These are phyloP conservation scores for Penicillium psychrofluorescens DNA, from an alignment of 495 filamentous ascomycete species.

Conservation along the genomic window DNA sequence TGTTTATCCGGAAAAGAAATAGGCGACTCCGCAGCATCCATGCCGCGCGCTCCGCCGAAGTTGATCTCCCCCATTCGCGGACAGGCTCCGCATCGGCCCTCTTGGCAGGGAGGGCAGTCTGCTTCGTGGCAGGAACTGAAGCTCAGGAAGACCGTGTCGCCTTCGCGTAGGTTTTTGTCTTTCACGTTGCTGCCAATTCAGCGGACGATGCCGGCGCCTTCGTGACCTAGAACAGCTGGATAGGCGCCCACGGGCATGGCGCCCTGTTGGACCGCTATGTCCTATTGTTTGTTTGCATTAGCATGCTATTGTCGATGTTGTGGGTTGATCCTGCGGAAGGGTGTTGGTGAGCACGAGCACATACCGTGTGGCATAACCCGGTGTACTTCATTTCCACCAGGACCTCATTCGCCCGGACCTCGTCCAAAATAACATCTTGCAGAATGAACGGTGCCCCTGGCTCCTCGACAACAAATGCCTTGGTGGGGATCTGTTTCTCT, in stretches of 20 bases:
- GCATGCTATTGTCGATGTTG: neutral
- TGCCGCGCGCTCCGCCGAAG: conserved; percentile 24
- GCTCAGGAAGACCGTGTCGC: conserved; percentile 41
- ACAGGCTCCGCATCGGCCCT: conserved; percentile 22
- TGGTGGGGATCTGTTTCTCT: conserved; percentile 12
- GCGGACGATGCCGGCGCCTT: conserved; percentile 44
- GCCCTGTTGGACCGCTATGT: conserved; percentile 29
- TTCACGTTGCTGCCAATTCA: conserved; percentile 35
- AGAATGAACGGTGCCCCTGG: conserved; percentile 18
- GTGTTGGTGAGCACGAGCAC: neutral
- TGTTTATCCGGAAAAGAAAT: conserved; percentile 18
- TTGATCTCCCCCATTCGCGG: conserved; percentile 26
- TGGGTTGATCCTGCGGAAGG: neutral
- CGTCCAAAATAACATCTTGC: conserved; percentile 22
- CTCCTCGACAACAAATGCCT: conserved; percentile 22
- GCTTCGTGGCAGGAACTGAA: conserved; percentile 29
- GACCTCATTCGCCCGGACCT: conserved; percentile 18
- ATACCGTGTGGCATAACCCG: conserved; percentile 27
- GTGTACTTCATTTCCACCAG: conserved; percentile 29
- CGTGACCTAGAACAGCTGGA: conserved; percentile 44
- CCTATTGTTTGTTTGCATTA: conserved; percentile 2
- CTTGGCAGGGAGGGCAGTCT: conserved; percentile 16
- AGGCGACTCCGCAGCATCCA: conserved; percentile 6
- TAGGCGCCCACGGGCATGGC: conserved; percentile 21
- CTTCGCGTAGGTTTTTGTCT: conserved; percentile 26